phyloP scores from a whole-genome alignment of 2,329 filamentous ascomycete species.

The Paecilomyces sp. region DNA sequence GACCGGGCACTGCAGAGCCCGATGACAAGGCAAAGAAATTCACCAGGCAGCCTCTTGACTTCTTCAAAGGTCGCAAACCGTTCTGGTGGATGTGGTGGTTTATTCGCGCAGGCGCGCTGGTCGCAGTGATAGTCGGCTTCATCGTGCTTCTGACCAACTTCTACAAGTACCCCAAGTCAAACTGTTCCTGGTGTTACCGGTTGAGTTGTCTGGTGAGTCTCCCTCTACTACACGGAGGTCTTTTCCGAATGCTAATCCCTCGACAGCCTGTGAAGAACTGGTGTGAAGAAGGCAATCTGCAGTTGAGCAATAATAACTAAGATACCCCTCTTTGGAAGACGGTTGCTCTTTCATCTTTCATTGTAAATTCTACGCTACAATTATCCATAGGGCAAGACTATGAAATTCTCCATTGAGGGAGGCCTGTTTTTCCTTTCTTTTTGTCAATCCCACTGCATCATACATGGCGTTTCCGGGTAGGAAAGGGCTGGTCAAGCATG shows the following conservation, averaged over 20 bases:
- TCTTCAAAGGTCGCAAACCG: conserved; percentile 87
- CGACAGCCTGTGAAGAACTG: conserved; percentile 37
- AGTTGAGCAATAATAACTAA: conserved; percentile 11
- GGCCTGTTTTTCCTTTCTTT: background rate
- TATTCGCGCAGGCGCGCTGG: conserved; percentile 67
- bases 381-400: background rate
- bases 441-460: background rate
- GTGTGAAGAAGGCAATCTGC: conserved; percentile 32
- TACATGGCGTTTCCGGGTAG: background rate
- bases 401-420: background rate
- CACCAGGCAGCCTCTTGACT: conserved; percentile 51
- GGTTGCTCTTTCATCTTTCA: background rate
- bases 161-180: conserved; percentile 63
- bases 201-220: conserved; percentile 80
- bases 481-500: background rate
- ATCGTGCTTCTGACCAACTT: conserved; percentile 86
- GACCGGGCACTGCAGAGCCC: conserved; percentile 17
- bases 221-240: background rate
- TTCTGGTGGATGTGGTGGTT: conserved; percentile 99
- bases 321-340: conserved; percentile 1
- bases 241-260: background rate
- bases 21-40: conserved; percentile 37
- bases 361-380: background rate
- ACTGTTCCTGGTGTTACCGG: conserved; percentile 91
- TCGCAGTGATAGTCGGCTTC: conserved; percentile 77